Conservation (phyloP, 2,329 filamentous ascomycete species). For the Bretziella fagacearum region DNA sequence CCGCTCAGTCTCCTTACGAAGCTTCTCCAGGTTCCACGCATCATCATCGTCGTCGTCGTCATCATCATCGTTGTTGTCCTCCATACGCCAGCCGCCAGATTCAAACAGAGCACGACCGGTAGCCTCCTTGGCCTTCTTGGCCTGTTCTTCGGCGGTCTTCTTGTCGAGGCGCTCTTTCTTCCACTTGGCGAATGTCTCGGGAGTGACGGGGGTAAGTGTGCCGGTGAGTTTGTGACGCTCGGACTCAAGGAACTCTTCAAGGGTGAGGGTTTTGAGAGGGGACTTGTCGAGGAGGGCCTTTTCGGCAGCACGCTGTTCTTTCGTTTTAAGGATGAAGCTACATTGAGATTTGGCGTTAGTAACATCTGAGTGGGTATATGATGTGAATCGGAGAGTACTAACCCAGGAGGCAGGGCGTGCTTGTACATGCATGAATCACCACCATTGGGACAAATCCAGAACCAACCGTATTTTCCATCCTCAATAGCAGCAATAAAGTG, state of each 20-base stretch:
- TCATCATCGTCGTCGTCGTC: slow-evolving; percentile 41
- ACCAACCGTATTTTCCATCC: slow-evolving; percentile 98
- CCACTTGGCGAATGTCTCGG: slow-evolving; percentile 88
- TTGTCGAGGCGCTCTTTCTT: slow-evolving; percentile 89
- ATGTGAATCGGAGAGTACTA: slow-evolving; percentile 28
- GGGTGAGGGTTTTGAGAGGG: slow-evolving; percentile 78
- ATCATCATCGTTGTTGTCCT: slow-evolving; percentile 43
- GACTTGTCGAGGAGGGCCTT: slow-evolving; percentile 94
- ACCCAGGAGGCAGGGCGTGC: slow-evolving; percentile 88
- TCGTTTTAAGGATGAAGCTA: slow-evolving; percentile 93
- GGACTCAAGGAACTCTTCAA: slow-evolving; percentile 94
- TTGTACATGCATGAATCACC: slow-evolving; percentile 98
- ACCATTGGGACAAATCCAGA: slow-evolving; percentile 94
- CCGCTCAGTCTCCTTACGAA: slow-evolving; percentile 72
- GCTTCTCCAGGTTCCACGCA: slow-evolving; percentile 63
- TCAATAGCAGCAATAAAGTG: slow-evolving; percentile 95
- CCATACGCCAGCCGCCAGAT: slow-evolving; percentile 76
- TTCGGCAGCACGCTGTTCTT: slow-evolving; percentile 87
- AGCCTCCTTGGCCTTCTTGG: slow-evolving; percentile 79
- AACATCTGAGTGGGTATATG: neutral
- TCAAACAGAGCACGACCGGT: slow-evolving; percentile 93
- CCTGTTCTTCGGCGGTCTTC: slow-evolving; percentile 87
- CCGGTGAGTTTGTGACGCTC: slow-evolving; percentile 92
- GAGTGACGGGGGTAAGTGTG: slow-evolving; percentile 80
- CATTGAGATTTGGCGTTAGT: neutral